Evolutionary conservation across 164 flowering plant species (phyloP), one percentile per base, ranked within the genome.

Genomic region (Euptelea pleiosperma): DNA sequence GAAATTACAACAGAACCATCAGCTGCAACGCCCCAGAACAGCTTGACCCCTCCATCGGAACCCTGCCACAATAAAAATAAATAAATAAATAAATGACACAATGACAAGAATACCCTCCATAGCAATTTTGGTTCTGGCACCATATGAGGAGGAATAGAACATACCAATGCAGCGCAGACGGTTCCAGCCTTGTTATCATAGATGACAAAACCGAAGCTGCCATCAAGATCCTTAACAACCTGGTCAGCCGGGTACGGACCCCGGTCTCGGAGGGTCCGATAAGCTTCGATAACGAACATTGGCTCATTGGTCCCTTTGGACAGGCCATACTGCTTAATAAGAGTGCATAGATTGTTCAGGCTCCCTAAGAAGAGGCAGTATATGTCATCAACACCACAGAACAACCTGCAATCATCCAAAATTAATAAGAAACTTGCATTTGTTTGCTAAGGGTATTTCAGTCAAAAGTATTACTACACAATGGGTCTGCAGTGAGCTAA

Each of bases 211-310:
- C 85, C 87, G 58, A 90, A 93, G 66, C 86, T 82, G 3, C 99
- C 97, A 1, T 84, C 84, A 31, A 93, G 76, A 63, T 82, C 96
- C 79, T 87, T 90, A 1, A 93, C 62, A 22, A 93, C 98, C 65
- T 93, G 97, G 60, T 92, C 97, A 25, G 94, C 96, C 0, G 98
- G 98, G 52, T 89, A 92, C 0, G 96, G 96, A 11, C 92, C 91
- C 1, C 98, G 67, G 66, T 92, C 97, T 1, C 97, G 64, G 0
- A 92, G 82, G 1, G 98, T 92, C 50, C 87, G 56, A 45, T 87
- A 93, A 0, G 96, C 97, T 61, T 90, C 94, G 18, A 86, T 86
- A 51, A 86, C 74, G 31, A 90, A 58, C 89, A 79, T 86, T 9
- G 97, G 92, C 61, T 87, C 97, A 42, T 87, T 73, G 18, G 81